Conservation (phyloP, 2,329 filamentous ascomycete genomes). For the Cadophora sp. region DNA sequence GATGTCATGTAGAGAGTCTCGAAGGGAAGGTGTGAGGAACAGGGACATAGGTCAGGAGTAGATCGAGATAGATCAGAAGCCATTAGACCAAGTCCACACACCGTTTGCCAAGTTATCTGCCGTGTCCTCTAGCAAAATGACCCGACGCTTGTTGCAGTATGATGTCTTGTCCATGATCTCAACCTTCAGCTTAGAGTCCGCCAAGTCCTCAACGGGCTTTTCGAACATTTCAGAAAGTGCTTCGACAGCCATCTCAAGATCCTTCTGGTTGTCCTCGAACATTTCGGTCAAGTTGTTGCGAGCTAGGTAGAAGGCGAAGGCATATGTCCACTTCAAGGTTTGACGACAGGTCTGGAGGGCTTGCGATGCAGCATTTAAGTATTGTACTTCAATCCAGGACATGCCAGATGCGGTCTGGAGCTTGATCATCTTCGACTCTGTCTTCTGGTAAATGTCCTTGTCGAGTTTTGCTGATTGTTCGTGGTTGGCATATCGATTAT, state of each 20-base stretch:
- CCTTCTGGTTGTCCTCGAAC: slow-evolving; percentile 98
- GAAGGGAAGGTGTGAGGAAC: slow-evolving; percentile 13
- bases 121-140: slow-evolving; percentile 91
- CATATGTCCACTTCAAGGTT: slow-evolving; percentile 99
- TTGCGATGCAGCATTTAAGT: slow-evolving; percentile 90
- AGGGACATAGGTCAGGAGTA: slow-evolving; percentile 25
- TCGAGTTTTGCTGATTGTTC: slow-evolving; percentile 97
- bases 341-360: slow-evolving; percentile 96
- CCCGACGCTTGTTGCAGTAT: slow-evolving; percentile 90
- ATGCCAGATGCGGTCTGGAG: slow-evolving; percentile 92
- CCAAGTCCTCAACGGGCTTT: slow-evolving; percentile 87
- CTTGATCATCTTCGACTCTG: slow-evolving; percentile 98
- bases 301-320: slow-evolving; percentile 96
- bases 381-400: slow-evolving; percentile 99
- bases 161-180: slow-evolving; percentile 99
- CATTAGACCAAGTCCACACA: slow-evolving; percentile 54
- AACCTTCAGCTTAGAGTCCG: slow-evolving; percentile 88
- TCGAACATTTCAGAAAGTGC: slow-evolving; percentile 99
- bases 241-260: slow-evolving; percentile 96
- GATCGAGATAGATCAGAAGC: slow-evolving; percentile 36
- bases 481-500: slow-evolving; percentile 98
- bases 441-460: slow-evolving; percentile 94
- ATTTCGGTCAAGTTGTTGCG: slow-evolving; percentile 96
- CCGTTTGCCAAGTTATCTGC: slow-evolving; percentile 90
- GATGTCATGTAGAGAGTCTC: slow-evolving; percentile 7